phyloP scores from a whole-genome alignment of 2,329 filamentous ascomycete species.

The Fusarium sambucinum region DNA sequence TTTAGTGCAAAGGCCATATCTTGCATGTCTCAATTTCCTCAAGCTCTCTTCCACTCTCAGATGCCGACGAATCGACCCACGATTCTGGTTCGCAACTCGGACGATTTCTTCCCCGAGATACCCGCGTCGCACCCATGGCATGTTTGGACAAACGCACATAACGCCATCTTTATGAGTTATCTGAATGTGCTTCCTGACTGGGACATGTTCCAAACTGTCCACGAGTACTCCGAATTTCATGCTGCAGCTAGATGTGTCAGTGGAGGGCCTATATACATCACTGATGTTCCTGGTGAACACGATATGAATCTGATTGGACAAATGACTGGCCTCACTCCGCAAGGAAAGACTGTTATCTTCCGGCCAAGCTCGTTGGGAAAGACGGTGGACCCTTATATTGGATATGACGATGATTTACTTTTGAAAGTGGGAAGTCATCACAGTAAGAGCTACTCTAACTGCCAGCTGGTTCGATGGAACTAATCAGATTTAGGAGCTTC shows the following conservation, averaged over 20 bases:
- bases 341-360: constrained; percentile 82
- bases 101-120: constrained; percentile 90
- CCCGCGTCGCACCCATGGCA: constrained; percentile 91
- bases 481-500: constrained; percentile 56
- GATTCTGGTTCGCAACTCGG: constrained; percentile 85
- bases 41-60: constrained; percentile 87
- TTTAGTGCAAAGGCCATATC: constrained; percentile 85
- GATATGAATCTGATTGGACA: constrained; percentile 79
- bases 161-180: constrained; percentile 82
- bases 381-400: constrained; percentile 77
- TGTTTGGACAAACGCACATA: constrained; percentile 93
- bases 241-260: constrained; percentile 90
- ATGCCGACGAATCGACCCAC: constrained; percentile 80
- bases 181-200: constrained; percentile 89
- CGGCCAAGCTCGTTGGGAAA: constrained; percentile 81
- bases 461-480: neutral
- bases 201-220: constrained; percentile 76
- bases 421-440: constrained; percentile 85
- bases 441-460: constrained; percentile 58
- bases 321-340: constrained; percentile 80
- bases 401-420: constrained; percentile 78
- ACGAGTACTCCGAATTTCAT: constrained; percentile 82
- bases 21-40: constrained; percentile 94
- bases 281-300: constrained; percentile 87
- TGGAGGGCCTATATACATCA: constrained; percentile 94